Conservation (phyloP, 495 filamentous ascomycete species). For the Xylaria bambusicola region DNA sequence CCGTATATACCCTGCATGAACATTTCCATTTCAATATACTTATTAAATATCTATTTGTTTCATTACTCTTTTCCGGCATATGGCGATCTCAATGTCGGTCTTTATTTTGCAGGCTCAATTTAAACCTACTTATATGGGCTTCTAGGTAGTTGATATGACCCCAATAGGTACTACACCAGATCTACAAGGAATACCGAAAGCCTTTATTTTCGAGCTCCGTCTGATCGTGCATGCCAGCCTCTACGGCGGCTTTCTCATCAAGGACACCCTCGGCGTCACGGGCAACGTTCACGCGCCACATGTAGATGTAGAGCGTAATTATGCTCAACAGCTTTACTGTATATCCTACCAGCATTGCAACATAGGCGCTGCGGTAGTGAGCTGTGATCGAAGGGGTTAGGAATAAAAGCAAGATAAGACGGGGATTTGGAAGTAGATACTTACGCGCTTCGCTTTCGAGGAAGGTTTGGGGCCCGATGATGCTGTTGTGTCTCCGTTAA, state of each 20-base stretch:
- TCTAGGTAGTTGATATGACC: too few species aligned
- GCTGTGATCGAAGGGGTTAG: slow-evolving; percentile 5
- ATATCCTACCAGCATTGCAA: slow-evolving; percentile 56
- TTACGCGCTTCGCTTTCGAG: slow-evolving; percentile 25
- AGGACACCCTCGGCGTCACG: slow-evolving; percentile 39
- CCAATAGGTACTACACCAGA: too few species aligned
- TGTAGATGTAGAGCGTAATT: slow-evolving; percentile 47
- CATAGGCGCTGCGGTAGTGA: slow-evolving; percentile 50
- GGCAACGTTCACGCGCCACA: slow-evolving; percentile 52
- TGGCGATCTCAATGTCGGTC: too few species aligned
- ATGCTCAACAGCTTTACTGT: slow-evolving; percentile 46
- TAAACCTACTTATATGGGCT: too few species aligned
- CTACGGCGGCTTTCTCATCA: slow-evolving; percentile 45
- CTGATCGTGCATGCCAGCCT: slow-evolving; percentile 54
- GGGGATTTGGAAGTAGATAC: neutral
- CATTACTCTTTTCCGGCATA: too few species aligned
- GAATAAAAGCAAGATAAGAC: neutral
- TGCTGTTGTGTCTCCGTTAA: slow-evolving; percentile 17
- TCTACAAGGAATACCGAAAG: slow-evolving; percentile 49
- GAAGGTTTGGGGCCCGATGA: slow-evolving; percentile 37
- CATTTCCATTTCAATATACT: neutral
- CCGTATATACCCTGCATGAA: neutral
- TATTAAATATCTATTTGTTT: too few species aligned
- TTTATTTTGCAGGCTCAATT: too few species aligned
- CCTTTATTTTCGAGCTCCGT: slow-evolving; percentile 56